These are phyloP conservation scores for Gnomoniopsis sp. DNA, from an alignment of 2,329 filamentous ascomycete species.

Conservation along the genomic window DNA sequence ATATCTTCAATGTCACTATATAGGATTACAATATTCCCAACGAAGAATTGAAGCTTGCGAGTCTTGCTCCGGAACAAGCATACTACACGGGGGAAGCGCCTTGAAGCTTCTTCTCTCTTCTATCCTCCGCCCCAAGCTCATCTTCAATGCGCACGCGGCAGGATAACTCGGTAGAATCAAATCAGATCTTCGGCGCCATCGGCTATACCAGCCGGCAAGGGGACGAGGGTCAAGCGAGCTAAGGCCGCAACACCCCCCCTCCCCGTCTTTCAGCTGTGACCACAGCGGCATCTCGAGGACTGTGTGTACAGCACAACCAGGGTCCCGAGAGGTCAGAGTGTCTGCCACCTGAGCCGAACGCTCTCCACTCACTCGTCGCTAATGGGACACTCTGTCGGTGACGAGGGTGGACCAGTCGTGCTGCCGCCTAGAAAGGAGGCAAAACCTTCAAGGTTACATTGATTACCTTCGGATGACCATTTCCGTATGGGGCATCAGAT, in stretches of 20 bases:
- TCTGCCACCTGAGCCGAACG: not conserved
- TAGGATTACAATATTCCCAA: no score
- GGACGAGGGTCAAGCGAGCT: not conserved
- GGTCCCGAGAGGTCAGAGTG: not conserved
- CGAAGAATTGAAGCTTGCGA: not conserved
- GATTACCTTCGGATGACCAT: not conserved
- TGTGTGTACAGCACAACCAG: not conserved
- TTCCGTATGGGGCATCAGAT: not conserved
- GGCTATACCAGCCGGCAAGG: not conserved
- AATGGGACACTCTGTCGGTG: not conserved
- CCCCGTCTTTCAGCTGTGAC: not conserved
- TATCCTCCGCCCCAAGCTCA: no score
- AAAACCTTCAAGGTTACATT: constrained; percentile 12
- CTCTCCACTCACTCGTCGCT: constrained; percentile 1
- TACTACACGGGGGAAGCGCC: not conserved
- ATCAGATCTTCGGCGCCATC: not conserved
- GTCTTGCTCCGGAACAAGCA: no score
- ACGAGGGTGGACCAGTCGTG: not conserved
- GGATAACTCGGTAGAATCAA: not conserved
- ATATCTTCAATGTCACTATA: not conserved
- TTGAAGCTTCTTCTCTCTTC: no score
- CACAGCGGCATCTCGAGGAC: not conserved
- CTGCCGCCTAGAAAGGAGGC: constrained; percentile 1
- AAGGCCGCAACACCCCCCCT: not conserved
- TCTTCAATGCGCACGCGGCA: not conserved